Percentiles rank a stretch among this genome's conserved stretches.
phyloP scores from a whole-genome alignment of 306 rosid species.

The Pyrus pyrifolia region DNA sequence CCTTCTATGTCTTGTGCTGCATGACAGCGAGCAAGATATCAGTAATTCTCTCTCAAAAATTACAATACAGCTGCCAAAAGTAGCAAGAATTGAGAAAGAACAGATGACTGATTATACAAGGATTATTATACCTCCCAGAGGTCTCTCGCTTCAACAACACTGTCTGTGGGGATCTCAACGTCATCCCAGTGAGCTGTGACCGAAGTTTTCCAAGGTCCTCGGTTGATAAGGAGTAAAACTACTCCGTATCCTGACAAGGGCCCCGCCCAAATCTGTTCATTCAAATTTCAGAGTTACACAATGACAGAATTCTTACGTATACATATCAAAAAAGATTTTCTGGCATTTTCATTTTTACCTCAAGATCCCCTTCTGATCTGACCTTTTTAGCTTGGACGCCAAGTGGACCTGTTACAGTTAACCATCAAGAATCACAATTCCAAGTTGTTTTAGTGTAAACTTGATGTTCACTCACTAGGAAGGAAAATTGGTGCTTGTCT shows the following conservation, averaged over 20 bases:
- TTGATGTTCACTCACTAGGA: background rate
- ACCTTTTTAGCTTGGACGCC: conserved; percentile 90
- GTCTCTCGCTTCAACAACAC: conserved; percentile 67
- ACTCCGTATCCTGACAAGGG: conserved; percentile 72
- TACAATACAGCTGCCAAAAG: background rate
- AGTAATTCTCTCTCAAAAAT: background rate
- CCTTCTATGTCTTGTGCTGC: conserved; percentile 76
- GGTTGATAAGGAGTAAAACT: conserved; percentile 61
- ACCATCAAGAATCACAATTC: background rate
- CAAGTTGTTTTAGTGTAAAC: background rate
- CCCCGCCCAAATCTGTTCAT: conserved; percentile 81
- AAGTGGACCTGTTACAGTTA: conserved; percentile 46
- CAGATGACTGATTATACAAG: background rate
- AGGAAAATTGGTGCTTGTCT: background rate
- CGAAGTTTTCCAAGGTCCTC: conserved; percentile 28
- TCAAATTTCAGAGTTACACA: background rate
- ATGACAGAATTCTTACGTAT: background rate
- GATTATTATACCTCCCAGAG: conserved; percentile 65
- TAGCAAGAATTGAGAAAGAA: background rate
- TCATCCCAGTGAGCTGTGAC: conserved; percentile 78
- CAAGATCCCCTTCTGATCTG: conserved; percentile 75
- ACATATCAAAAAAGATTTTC: background rate
- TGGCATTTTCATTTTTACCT: conserved; percentile 37
- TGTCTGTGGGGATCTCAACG: conserved; percentile 62
- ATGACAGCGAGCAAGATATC: conserved; percentile 6